A percentile compares a stretch with the other conserved stretches of the same genome.
These are phyloP conservation scores for Goniomonas avonlea DNA, from an alignment of 78 protist species.

Conservation along the genomic window DNA sequence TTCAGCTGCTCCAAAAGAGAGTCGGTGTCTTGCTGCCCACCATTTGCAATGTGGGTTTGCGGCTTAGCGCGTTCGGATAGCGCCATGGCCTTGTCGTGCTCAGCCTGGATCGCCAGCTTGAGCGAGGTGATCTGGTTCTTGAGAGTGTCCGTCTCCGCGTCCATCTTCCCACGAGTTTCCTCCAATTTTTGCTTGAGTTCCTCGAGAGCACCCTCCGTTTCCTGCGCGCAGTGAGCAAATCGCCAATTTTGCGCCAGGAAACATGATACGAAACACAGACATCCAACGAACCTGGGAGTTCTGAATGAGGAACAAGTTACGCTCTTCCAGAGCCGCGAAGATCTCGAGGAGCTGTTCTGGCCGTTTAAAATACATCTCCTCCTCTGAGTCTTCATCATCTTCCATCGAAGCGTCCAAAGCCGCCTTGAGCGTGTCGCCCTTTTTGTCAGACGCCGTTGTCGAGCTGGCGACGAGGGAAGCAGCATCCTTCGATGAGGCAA, in stretches of 20 bases:
- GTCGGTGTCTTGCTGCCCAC: not conserved
- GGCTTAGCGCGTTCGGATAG: not conserved
- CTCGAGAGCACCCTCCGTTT: conserved; percentile 48
- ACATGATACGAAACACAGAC: no score
- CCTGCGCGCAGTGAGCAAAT: not conserved
- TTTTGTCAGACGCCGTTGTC: no score
- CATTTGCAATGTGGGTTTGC: not conserved
- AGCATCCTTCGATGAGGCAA: no score
- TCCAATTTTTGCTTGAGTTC: conserved; percentile 18
- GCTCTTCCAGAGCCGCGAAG: conserved; percentile 60
- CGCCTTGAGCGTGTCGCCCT: no score
- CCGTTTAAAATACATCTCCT: not conserved
- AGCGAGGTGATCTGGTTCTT: not conserved
- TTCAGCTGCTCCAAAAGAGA: not conserved
- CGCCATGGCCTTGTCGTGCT: conserved; percentile 5
- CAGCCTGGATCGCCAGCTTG: not conserved
- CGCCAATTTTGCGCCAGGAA: no score
- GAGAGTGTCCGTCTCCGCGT: conserved; percentile 4
- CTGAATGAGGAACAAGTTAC: conserved; percentile 67
- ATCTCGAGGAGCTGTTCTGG: conserved; percentile 61
- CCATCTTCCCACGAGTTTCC: not conserved
- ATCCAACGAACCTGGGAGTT: conserved; percentile 56
- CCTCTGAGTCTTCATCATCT: not conserved
- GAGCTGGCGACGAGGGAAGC: no score
- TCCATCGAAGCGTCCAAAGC: no score